Evolutionary conservation across 495 filamentous ascomycete genomes (phyloP), one percentile per base, ranked within the genome.

Genomic region (Mytilinidion resinicola): DNA sequence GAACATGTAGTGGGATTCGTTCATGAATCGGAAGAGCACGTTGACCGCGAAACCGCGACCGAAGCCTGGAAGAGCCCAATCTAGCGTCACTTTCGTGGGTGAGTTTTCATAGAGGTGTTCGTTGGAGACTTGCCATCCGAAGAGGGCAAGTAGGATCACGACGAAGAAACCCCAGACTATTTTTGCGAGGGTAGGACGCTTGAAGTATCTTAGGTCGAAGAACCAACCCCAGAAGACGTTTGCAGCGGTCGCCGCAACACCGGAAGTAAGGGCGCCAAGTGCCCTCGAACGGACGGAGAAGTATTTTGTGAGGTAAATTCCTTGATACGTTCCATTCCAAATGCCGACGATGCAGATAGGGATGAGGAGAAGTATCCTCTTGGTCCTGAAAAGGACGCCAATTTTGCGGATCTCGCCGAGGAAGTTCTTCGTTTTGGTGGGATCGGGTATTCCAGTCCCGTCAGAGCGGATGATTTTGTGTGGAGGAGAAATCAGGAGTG

Each of bases 231-330:
- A 80, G 54, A 72, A 68, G 38, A 80, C 53, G 53, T 78, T 78
- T 44, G 77, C 77, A 19, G 73, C 61, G 5, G 76, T 80, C 1
- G 72, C 72, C 5, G 73, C 73, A 21, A 81, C 69, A 20, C 77
- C 77, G 0, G 74, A 70, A n/a, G 75, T 72, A 21, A 79, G 72
- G 0, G 73, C 70, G 7, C 77, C 78, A 1, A 84, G 69, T 0
- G 80, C 76, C 7, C 81, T 72, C 1, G 78, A 70, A 0, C 79
- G 75, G 8, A 84, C 80, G 1, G 77, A 78, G 66, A 84, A 83
- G 62, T 84, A 83, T 51, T 78, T 78, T 15, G 79, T 78, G 60
- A 82, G 71, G 66, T 82, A 83, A 59, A 81, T 83, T n/a, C 77
- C 75, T 35, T 78, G 69, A 44, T 84, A 83, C 3, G 80, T 80